Conservation (phyloP, 495 filamentous ascomycete genomes). For the Parathielavia hyrcaniae region DNA sequence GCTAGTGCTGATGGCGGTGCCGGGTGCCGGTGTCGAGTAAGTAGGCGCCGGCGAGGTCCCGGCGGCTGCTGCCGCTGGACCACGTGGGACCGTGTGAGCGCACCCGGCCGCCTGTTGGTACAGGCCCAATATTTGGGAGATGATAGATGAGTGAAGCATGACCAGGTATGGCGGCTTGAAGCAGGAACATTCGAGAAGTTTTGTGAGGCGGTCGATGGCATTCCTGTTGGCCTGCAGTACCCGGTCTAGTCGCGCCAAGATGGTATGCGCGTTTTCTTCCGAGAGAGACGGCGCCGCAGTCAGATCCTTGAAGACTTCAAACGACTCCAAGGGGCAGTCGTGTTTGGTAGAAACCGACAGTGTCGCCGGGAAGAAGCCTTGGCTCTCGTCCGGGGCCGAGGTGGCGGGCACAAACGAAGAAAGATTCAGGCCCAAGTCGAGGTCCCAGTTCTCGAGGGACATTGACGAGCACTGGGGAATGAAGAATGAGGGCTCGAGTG, state of each 20-base stretch:
- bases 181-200: not conserved
- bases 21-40: not conserved
- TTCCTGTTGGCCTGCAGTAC: not conserved
- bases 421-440: too few species aligned
- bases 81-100: not conserved
- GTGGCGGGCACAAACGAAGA: too few species aligned
- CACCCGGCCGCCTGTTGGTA: not conserved
- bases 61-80: not conserved
- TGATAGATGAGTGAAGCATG: not conserved
- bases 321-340: not conserved
- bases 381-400: too few species aligned
- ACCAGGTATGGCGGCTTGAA: not conserved
- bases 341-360: too few species aligned
- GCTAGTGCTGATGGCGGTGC: not conserved
- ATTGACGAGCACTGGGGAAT: too few species aligned
- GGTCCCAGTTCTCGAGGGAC: too few species aligned
- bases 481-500: too few species aligned
- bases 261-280: not conserved
- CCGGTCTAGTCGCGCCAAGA: not conserved
- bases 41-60: not conserved
- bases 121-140: constrained; percentile 1
- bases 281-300: not conserved
- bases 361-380: too few species aligned
- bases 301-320: not conserved
- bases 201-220: not conserved